Evolutionary conservation across 2,329 filamentous ascomycete species (phyloP).

Genomic region (Sporothrix humicola): DNA sequence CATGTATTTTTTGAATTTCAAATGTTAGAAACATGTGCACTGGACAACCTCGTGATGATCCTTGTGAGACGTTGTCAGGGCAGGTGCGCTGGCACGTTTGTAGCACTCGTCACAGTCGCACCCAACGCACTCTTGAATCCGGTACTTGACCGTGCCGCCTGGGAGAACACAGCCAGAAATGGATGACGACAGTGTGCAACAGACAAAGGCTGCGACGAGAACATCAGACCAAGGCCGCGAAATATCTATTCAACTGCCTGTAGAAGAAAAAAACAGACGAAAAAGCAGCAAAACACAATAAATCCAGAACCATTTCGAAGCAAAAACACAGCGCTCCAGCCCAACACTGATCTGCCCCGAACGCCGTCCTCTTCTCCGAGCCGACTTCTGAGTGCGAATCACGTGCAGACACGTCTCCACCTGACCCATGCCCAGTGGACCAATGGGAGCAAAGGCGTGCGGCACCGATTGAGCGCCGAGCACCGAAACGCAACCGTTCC

Average conservation of each 20-base stretch:
- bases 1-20: background rate
- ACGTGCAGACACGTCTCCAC: background rate
- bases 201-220: background rate
- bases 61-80: background rate
- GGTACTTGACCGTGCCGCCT: conserved; percentile 1
- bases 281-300: background rate
- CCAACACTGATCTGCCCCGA: background rate
- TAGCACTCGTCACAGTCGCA: background rate
- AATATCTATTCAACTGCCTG: background rate
- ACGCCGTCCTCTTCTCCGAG: conserved; percentile 11
- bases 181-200: background rate
- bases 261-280: background rate
- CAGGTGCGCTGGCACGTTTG: background rate
- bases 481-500: conserved; percentile 7
- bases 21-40: background rate
- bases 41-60: background rate
- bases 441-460: background rate
- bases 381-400: background rate
- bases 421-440: background rate
- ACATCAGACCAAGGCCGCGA: background rate
- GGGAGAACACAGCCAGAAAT: background rate
- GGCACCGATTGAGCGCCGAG: conserved; percentile 28
- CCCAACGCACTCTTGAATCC: background rate
- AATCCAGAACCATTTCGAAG: background rate
- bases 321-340: background rate